phyloP scores from a whole-genome alignment of 2,329 filamentous ascomycete genomes.

The Neonectria ditissima region DNA sequence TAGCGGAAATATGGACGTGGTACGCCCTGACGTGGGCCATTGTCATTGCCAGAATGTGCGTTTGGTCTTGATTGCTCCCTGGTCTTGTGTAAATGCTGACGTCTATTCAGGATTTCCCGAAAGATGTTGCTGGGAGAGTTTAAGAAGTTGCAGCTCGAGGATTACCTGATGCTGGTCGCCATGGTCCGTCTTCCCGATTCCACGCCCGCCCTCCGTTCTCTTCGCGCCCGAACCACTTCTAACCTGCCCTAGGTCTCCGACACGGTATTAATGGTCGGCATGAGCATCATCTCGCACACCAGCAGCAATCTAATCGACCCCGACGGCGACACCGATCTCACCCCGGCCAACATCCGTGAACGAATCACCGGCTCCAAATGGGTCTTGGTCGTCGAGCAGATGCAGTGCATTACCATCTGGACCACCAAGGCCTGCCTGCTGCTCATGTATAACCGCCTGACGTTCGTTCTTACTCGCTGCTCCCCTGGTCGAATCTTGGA shows the following conservation, averaged over 20 bases:
- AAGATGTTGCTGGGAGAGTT: conserved; percentile 57
- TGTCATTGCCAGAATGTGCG: conserved; percentile 55
- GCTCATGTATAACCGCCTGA: conserved; percentile 67
- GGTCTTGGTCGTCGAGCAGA: conserved; percentile 71
- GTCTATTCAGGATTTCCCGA: conserved; percentile 50
- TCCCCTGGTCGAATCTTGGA: neutral
- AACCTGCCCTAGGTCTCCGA: conserved; percentile 55
- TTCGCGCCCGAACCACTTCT: conserved; percentile 3
- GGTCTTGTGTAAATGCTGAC: conserved; percentile 6
- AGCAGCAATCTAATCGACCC: conserved; percentile 70
- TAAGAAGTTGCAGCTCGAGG: conserved; percentile 64
- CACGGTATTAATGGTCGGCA: conserved; percentile 64
- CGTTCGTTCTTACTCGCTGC: conserved; percentile 49
- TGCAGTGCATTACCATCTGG: conserved; percentile 71
- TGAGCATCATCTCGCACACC: conserved; percentile 67
- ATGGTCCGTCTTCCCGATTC: conserved; percentile 53
- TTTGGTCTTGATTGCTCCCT: conserved; percentile 10
- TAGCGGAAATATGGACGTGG: conserved; percentile 59
- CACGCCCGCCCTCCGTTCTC: neutral
- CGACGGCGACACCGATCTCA: conserved; percentile 57
- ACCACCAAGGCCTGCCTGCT: conserved; percentile 67
- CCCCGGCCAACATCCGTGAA: conserved; percentile 55
- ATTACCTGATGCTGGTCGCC: conserved; percentile 66
- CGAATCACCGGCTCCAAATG: conserved; percentile 69
- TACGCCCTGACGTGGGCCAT: conserved; percentile 56